Percentiles rank a stretch among this genome's conserved stretches.
Conservation (phyloP, 176 grass and related monocot genomes). For the Oryza meridionalis region DNA sequence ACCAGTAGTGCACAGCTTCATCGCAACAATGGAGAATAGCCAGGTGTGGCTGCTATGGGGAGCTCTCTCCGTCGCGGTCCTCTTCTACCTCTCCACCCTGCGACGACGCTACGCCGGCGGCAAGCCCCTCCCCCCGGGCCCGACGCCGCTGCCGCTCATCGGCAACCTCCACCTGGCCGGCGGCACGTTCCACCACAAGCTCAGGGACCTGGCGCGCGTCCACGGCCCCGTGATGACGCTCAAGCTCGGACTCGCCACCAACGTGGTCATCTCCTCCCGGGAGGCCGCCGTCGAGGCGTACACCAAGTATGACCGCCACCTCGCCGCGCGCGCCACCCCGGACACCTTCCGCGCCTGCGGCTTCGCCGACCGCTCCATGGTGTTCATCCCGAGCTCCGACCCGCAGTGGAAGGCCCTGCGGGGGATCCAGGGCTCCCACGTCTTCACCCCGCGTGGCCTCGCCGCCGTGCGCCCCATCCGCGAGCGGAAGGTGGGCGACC, state of each 20-base stretch:
- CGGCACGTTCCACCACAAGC: constrained; percentile 38
- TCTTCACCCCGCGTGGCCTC: constrained; percentile 41
- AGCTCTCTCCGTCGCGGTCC: constrained; percentile 9
- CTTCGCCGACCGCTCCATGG: constrained; percentile 8
- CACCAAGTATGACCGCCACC: constrained; percentile 30
- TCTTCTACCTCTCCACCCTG: constrained; percentile 23
- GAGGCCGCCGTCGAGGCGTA: constrained; percentile 41
- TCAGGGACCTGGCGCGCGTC: constrained; percentile 27
- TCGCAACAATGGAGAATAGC: constrained; percentile 10
- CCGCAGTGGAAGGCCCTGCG: constrained; percentile 44
- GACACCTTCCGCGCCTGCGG: constrained; percentile 2
- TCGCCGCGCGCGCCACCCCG: constrained; percentile 37
- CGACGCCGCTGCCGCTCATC: constrained; percentile 33
- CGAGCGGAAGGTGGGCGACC: constrained; percentile 35
- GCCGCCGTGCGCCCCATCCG: constrained; percentile 25
- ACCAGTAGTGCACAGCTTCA: too few relatives aligned
- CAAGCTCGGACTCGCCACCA: constrained; percentile 15
- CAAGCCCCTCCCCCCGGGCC: constrained; percentile 30
- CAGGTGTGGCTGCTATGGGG: not conserved
- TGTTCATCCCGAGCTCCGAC: constrained; percentile 39
- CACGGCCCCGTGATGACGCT: constrained; percentile 50
- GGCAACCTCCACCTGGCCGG: constrained; percentile 45
- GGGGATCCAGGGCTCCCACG: constrained; percentile 26
- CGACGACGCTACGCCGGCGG: not conserved
- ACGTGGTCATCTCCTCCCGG: constrained; percentile 53